Evolutionary conservation across 148 eudicot species (phyloP), one percentile per base, ranked within the genome.

Genomic region (Fagopyrum esculentum): DNA sequence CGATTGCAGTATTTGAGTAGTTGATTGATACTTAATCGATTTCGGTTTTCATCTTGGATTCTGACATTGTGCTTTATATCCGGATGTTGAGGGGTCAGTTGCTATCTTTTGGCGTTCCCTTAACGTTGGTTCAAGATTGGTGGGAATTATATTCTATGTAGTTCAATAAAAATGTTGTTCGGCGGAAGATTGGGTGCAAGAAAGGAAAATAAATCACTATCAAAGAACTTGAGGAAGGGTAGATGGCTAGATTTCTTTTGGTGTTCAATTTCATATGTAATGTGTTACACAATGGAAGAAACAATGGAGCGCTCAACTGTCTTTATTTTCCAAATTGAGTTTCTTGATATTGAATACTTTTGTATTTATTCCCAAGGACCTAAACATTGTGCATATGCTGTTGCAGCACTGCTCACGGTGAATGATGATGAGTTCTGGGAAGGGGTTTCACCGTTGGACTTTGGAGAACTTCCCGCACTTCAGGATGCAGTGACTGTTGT

Each of bases 401-500:
- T 52, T n/a, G 76, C 79, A 82, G 84, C 84, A 47, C 47, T 82
- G 79, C 78, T 82, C 72, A 82, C 84, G 55, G 84, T 80, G 74
- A 75, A 75, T 54, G 78, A 79, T 69, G 84, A 82, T 74, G 84
- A 81, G 73, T 78, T 78, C 73, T 80, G 84, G 77, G 78, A 84
- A 75, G 85, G 82, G 45, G 71, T 83, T 55, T 71, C 72, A 10
- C 83, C 78, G 43, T 45, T 80, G 64, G 81, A 75, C 60, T 77
- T 77, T 78, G 82, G 79, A 50, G 83, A 78, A 35, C 77, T 83
- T 76, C 85, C 85, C 77, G 82, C 79, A 3, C 79, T 83, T 73
- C 83, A 83, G 79, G 81, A 83, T 83, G 85, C 82, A 44, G 85
- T 82, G 15, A 82, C 82, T 26, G 85, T 82, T 71, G 85, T 82